Base-by-base conservation (phyloP, 306 rosid species). In the Cucumis cinereus region DNA sequence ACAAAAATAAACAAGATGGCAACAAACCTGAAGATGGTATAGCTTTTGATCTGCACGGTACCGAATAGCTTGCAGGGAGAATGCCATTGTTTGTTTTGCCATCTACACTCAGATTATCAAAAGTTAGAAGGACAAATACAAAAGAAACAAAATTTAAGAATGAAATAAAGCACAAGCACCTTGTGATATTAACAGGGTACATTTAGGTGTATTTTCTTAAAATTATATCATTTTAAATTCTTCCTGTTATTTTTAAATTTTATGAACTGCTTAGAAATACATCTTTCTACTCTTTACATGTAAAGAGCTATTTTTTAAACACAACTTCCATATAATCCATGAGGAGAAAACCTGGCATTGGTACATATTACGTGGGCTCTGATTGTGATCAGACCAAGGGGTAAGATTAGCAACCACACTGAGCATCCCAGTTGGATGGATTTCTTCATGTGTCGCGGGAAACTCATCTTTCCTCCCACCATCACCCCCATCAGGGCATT, bases 61-160 rank as follows among this genome's bases (percentile, higher is more conserved):
- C 62, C 82, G 79, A 82, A 94, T 78, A 17, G 94, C 85, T 91
- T 94, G 97, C 55, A 82, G 87, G 41, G 98, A 86, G 82, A 91
- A 94, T 35, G 90, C 97, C 98, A 94, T 90, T 47, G 98, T 94
- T 89, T 94, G 98, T 83, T 94, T 94, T 78, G 96, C 98, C 98
- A 94, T 94, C 97, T 94, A 74, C 78, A 50, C 36, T 33, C 33
- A 82, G 61, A 77, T 69, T 80, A 47, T 22, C 55, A 45, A 33
- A 43, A 22, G 45, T 76, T 76, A 52, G 40, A 15, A 73, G 52
- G 24, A 60, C 82, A 54, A 38, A 49, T 6, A 74, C 47, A 66
- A 24, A 52, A 80, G 57, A 62, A 54, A 75, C 30, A 13, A 19
- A 15, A 59, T 36, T 45, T 41, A 35, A 56, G 30, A 36, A 74